Evolutionary conservation across 805 yeast species (phyloP), one percentile per base, ranked within the genome.

Genomic region (Spathaspora arborariae): DNA sequence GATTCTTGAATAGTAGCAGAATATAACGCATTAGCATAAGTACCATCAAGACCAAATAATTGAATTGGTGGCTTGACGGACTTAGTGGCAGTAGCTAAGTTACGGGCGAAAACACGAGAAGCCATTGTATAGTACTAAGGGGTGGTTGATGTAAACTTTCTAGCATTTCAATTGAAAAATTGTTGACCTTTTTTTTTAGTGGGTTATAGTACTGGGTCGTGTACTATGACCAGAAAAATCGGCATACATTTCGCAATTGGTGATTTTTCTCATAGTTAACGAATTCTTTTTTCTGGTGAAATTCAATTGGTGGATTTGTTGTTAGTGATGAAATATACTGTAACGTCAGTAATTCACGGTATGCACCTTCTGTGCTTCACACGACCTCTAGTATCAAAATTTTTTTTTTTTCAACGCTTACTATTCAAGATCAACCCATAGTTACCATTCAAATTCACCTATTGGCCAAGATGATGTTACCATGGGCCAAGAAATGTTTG

Each of bases 1-100:
- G 95, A 80, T 57, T 81, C 82, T 77, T 88, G 85, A 56, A 85
- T 85, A 47, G 98, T 85, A 19, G 98, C 97, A 46, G 91, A 77
- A 81, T 84, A 92, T 60, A 94, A 80, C 42, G 99, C 97, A 48
- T 89, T 80, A 58, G 98, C 99, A 71, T 92, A 92, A 55, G 98
- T 90, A 65, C 98, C 99, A 58, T 91, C 97, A 57, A 92, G 74
- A 54, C 98, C 98, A 63, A 80, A 92, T 67, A 92, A 79, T 79
- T 90, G 96, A 54, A 92, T 87, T 47, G 98, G 97, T 45, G 95
- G 90, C 70, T 82, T 84, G 62, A 79, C 80, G 49, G 79, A 50
- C 62, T 75, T 72, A 61, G 83, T 68, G 57, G 88, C 85, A 49
- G 91, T 71, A 62, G 95, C 92, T 75, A 85, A 67, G 48, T 84